Conservation (phyloP, 2,329 filamentous ascomycete species). For the Sporothrix globosa region DNA sequence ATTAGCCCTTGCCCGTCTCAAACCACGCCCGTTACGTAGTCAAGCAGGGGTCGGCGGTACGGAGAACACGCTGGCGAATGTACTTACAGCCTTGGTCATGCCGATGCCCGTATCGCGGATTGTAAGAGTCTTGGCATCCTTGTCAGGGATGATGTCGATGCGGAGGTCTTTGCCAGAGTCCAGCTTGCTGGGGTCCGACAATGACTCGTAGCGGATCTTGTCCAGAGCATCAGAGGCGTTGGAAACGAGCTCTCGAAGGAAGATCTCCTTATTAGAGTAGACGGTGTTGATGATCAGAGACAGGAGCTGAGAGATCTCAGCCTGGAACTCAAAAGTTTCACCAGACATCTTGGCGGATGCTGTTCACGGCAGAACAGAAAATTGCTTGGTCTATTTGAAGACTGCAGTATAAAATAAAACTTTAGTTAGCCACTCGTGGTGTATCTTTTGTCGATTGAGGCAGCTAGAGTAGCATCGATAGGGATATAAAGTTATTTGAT, state of each 20-base stretch:
- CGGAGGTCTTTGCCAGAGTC: constrained; percentile 97
- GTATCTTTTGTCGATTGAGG: background rate
- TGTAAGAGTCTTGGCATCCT: constrained; percentile 95
- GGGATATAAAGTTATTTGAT: background rate
- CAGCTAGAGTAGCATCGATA: background rate
- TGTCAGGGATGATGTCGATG: constrained; percentile 98
- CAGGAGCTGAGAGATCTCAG: constrained; percentile 99
- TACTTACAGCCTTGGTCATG: constrained; percentile 98
- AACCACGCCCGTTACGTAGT: background rate
- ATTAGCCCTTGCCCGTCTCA: background rate
- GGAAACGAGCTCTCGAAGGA: constrained; percentile 97
- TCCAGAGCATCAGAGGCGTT: constrained; percentile 98
- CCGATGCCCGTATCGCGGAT: constrained; percentile 98
- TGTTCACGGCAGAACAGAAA: constrained; percentile 25
- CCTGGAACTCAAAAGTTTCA: constrained; percentile 99
- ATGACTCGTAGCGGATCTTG: constrained; percentile 99
- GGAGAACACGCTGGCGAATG: background rate
- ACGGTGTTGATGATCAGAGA: constrained; percentile 99
- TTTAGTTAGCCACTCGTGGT: background rate
- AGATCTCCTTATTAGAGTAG: constrained; percentile 99
- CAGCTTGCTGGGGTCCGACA: constrained; percentile 96
- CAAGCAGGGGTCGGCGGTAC: background rate
- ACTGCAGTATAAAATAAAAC: background rate
- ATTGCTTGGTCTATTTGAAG: background rate
- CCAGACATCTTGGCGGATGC: constrained; percentile 72